phyloP scores from a whole-genome alignment of 2,329 filamentous ascomycete genomes.

The Incumbomyces delicatus region DNA sequence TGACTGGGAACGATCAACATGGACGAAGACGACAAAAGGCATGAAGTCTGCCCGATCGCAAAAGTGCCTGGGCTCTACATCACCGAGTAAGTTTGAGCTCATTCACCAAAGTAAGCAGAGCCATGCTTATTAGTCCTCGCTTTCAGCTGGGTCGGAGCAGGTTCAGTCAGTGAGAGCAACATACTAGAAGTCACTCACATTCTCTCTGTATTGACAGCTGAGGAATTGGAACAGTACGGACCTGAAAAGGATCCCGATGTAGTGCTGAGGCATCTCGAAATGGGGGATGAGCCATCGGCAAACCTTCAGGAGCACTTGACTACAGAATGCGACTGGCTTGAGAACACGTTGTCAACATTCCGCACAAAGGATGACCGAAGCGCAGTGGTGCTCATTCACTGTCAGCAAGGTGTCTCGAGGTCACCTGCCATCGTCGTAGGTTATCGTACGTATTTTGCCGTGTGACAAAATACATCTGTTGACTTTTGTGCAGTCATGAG shows the following conservation, averaged over 20 bases:
- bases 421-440: constrained; percentile 18
- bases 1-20: neutral
- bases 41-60: constrained; percentile 7
- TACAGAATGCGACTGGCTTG: constrained; percentile 19
- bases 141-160: constrained; percentile 13
- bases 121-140: neutral
- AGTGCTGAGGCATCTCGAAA: constrained; percentile 14
- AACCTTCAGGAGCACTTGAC: constrained; percentile 18
- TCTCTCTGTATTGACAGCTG: constrained; percentile 8
- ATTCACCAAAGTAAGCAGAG: neutral
- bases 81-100: constrained; percentile 12
- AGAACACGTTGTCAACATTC: constrained; percentile 3
- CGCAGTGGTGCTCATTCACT: constrained; percentile 18
- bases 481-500: constrained; percentile 16
- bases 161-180: constrained; percentile 8
- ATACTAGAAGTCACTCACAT: constrained; percentile 10
- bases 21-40: constrained; percentile 3
- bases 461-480: neutral
- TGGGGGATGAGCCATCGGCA: constrained; percentile 18
- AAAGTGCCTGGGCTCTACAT: constrained; percentile 12
- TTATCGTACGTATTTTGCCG: constrained; percentile 16
- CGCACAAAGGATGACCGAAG: neutral
- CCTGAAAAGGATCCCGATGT: neutral
- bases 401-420: constrained; percentile 20
- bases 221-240: constrained; percentile 8